phyloP scores from a whole-genome alignment of 768 basidiomycete species.

The Collybiopsis luxurians region DNA sequence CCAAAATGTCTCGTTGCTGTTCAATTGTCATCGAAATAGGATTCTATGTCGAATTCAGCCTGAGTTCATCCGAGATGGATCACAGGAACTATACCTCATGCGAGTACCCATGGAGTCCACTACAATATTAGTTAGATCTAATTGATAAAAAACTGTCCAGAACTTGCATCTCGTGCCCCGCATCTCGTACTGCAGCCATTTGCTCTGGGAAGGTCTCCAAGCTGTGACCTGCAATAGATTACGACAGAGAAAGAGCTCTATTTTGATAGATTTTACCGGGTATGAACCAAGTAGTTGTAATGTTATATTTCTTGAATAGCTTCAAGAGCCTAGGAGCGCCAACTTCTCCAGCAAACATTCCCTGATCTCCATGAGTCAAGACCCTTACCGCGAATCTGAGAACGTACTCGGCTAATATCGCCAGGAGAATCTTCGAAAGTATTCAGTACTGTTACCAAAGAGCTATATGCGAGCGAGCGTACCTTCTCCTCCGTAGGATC shows the following conservation, averaged over 20 bases:
- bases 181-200: slow-evolving; percentile 67
- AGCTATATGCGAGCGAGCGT: background rate
- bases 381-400: background rate
- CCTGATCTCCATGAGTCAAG: slow-evolving; percentile 25
- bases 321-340: slow-evolving; percentile 67
- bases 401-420: slow-evolving; percentile 54
- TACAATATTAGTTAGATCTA: slow-evolving; percentile 16
- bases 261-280: slow-evolving; percentile 40
- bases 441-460: background rate
- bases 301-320: slow-evolving; percentile 68
- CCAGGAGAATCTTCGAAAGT: slow-evolving; percentile 47
- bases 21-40: slow-evolving; percentile 55
- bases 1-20: slow-evolving; percentile 71
- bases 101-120: slow-evolving; percentile 68
- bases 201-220: slow-evolving; percentile 73
- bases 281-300: slow-evolving; percentile 72
- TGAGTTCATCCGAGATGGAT: background rate
- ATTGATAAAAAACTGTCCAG: background rate
- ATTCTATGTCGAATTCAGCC: slow-evolving; percentile 38
- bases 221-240: slow-evolving; percentile 50
- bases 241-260: background rate
- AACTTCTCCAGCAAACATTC: slow-evolving; percentile 76
- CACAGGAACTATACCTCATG: slow-evolving; percentile 59
- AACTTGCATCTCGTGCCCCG: slow-evolving; percentile 66
- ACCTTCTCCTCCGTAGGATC: slow-evolving; percentile 69